Percentiles rank a stretch among this genome's conserved stretches.
Evolutionary conservation across 352 stramenopile genomes (phyloP).

Genomic region (Paralagenidium karlingii): DNA sequence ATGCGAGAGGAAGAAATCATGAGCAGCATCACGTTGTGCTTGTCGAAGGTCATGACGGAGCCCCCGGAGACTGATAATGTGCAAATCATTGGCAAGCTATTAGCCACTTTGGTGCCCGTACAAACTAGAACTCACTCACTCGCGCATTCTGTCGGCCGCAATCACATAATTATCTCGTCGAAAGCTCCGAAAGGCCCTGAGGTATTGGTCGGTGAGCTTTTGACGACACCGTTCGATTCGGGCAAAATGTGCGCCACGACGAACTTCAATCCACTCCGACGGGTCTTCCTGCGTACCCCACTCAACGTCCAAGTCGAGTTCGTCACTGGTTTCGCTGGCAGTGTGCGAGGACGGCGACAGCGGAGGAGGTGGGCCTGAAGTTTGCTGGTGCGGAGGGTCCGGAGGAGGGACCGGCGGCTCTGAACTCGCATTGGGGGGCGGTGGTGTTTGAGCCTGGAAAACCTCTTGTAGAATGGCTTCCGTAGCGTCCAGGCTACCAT

Average conservation of each 20-base stretch:
- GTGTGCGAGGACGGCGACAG: too few species aligned
- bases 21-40: slow-evolving; percentile 42
- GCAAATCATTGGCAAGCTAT: neutral
- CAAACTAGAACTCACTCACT: slow-evolving; percentile 18
- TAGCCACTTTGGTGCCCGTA: neutral
- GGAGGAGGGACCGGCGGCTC: neutral
- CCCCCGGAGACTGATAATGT: slow-evolving; percentile 21
- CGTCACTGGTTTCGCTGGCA: too few species aligned
- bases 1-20: slow-evolving; percentile 44
- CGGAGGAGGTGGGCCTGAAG: too few species aligned
- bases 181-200: slow-evolving; percentile 39
- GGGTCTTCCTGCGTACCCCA: neutral
- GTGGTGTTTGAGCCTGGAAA: slow-evolving; percentile 17
- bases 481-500: slow-evolving; percentile 42
- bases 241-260: neutral
- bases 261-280: neutral
- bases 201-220: slow-evolving; percentile 43
- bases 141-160: slow-evolving; percentile 31
- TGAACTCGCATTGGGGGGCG: too few species aligned
- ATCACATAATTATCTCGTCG: slow-evolving; percentile 35
- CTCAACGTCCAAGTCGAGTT: too few species aligned
- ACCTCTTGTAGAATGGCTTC: slow-evolving; percentile 51
- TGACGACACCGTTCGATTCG: slow-evolving; percentile 8
- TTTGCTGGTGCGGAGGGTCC: too few species aligned
- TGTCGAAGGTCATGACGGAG: slow-evolving; percentile 37